Evolutionary conservation across 1,284 basidiomycete genomes (phyloP).

Genomic region (Ceratobasidium sp.): DNA sequence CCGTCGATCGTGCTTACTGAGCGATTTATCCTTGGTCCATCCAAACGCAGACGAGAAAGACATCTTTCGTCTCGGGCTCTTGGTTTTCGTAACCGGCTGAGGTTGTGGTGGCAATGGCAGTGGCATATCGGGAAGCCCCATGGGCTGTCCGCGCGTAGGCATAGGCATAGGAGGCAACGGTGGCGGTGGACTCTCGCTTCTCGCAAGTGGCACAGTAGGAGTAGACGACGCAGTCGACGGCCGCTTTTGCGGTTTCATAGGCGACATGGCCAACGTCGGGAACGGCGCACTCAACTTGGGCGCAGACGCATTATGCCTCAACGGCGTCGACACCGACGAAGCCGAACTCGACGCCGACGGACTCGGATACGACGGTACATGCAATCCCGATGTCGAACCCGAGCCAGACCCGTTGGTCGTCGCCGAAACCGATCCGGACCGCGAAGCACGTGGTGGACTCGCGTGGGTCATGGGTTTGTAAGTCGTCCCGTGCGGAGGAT

Average conservation of each 20-base stretch:
- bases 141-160: not conserved
- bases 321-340: slow-evolving; percentile 35
- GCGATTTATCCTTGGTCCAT: slow-evolving; percentile 11
- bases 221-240: slow-evolving; percentile 16
- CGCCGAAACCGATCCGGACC: slow-evolving; percentile 35
- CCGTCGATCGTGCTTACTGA: slow-evolving; percentile 25
- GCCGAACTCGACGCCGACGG: slow-evolving; percentile 19
- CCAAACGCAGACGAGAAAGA: slow-evolving; percentile 16
- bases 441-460: slow-evolving; percentile 23
- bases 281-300: slow-evolving; percentile 20
- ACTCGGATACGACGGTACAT: slow-evolving; percentile 24
- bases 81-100: not conserved
- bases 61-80: slow-evolving; percentile 4
- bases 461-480: slow-evolving; percentile 15
- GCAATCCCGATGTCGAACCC: slow-evolving; percentile 15
- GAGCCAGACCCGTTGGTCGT: slow-evolving; percentile 26
- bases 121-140: not conserved
- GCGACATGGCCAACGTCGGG: slow-evolving; percentile 31
- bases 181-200: not conserved
- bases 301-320: slow-evolving; percentile 27
- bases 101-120: not conserved
- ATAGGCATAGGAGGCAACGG: not conserved
- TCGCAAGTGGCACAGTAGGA: not conserved
- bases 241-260: slow-evolving; percentile 5
- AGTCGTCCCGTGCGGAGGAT: slow-evolving; percentile 2